Evolutionary conservation across 106 monocot species (phyloP).

Genomic region (Allium cepa): DNA sequence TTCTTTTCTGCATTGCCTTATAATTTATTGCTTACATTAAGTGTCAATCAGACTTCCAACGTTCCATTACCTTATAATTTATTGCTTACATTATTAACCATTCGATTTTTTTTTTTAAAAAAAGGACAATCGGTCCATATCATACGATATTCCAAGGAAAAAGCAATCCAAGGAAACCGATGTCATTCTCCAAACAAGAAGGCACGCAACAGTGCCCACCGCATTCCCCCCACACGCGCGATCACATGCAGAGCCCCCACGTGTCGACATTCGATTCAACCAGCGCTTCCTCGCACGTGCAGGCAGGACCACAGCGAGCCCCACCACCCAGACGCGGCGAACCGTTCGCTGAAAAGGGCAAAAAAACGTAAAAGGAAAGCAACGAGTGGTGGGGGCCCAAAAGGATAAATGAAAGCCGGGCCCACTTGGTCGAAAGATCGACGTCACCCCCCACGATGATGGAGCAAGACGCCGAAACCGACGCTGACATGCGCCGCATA

Average conservation of each 20-base stretch:
- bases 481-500: not conserved
- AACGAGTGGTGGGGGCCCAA: not conserved
- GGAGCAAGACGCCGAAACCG: not conserved
- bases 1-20: too few species aligned
- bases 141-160: too few species aligned
- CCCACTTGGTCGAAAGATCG: not conserved
- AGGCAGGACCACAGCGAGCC: not conserved
- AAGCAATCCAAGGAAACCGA: too few species aligned
- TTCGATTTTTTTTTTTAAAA: too few species aligned
- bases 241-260: not conserved
- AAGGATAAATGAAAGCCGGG: not conserved
- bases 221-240: not conserved
- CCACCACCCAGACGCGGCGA: not conserved
- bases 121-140: too few species aligned
- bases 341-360: not conserved
- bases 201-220: not conserved
- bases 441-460: not conserved
- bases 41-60: too few species aligned
- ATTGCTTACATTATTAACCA: too few species aligned
- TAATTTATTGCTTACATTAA: too few species aligned
- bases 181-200: too few species aligned
- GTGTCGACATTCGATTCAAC: not conserved
- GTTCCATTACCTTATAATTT: too few species aligned
- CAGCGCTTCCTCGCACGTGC: not conserved
- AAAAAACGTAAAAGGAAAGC: not conserved